phyloP scores from a whole-genome alignment of 768 basidiomycete genomes.

The Lentinus brumalis region DNA sequence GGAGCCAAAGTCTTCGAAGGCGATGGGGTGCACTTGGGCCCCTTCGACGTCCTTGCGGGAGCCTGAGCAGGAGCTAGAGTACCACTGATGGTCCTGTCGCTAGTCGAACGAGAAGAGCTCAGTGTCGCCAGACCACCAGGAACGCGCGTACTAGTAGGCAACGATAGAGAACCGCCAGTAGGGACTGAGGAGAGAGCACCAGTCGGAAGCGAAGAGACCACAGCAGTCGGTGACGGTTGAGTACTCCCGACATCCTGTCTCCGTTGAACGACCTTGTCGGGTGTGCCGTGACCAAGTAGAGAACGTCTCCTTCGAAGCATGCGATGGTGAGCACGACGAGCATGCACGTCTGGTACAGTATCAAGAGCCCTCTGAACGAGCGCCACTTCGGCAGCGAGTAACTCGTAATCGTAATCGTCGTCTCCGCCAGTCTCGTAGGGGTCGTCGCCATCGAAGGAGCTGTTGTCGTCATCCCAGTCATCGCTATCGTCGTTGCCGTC shows the following conservation, averaged over 20 bases:
- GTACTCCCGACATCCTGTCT: not conserved
- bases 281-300: not conserved
- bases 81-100: slow-evolving; percentile 25
- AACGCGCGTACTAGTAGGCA: slow-evolving; percentile 5
- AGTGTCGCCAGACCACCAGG: not conserved
- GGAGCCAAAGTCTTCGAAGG: slow-evolving; percentile 49
- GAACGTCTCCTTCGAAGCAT: slow-evolving; percentile 19
- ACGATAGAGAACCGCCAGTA: not conserved
- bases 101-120: slow-evolving; percentile 8
- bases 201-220: not conserved
- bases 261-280: not conserved
- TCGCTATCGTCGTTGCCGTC: slow-evolving; percentile 7
- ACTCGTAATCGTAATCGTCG: not conserved
- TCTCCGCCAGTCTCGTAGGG: slow-evolving; percentile 12
- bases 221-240: not conserved
- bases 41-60: slow-evolving; percentile 25
- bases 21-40: slow-evolving; percentile 46
- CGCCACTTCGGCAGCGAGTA: not conserved
- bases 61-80: slow-evolving; percentile 34
- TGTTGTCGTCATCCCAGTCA: slow-evolving; percentile 9
- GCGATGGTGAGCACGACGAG: slow-evolving; percentile 11
- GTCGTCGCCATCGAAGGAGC: slow-evolving; percentile 4
- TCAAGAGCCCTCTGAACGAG: not conserved
- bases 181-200: not conserved
- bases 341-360: not conserved